Evolutionary conservation across 305 asterid species (phyloP), one percentile per base, ranked within the genome.

Genomic region (Fraxinus angustifolia): DNA sequence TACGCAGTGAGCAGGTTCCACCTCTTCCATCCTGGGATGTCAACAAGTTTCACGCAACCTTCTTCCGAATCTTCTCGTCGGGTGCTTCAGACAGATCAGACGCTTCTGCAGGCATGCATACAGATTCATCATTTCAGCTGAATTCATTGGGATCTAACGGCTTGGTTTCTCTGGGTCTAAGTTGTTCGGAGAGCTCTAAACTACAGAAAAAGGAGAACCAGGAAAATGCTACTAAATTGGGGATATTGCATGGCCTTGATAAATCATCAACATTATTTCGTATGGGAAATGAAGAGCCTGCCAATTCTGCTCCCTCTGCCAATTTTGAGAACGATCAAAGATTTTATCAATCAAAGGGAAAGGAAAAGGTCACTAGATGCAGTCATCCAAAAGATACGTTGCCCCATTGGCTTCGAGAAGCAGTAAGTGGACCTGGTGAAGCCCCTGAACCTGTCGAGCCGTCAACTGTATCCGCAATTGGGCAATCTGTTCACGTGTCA

Each of bases 321-420:
- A 84, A 81, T 82, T 75, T 33, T 70, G 82, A 45, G 75, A 84
- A 82, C 77, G 85, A 78, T 73, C 87, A 76, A 80, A 79, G 81
- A 76, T 81, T 26, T 73, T 77, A 87, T 75, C 88, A 81, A 58
- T 84, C 82, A 11, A 90, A 90, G 84, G 98, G 96, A 53, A 91
- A 90, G 86, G 94, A 86, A 78, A 92, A 87, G 82, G 91, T 73
- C 12, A 81, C 72, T 42, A 85, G 78, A 56, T 70, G 78, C 76
- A 68, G 34, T 26, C 35, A 82, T 77, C 79, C 89, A 4, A 88
- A 90, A 87, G 89, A 88, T 78, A 78, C 73, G 36, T 90, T 96
- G 42, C 98, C 99, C 30, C 98, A 96, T 82, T 94, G 98, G 99
- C 99, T 96, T 79, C 91, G 94, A 82, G 96, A 88, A 89, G 98